Evolutionary conservation across 495 filamentous ascomycete species (phyloP).

Genomic region (Podospora appendiculata): DNA sequence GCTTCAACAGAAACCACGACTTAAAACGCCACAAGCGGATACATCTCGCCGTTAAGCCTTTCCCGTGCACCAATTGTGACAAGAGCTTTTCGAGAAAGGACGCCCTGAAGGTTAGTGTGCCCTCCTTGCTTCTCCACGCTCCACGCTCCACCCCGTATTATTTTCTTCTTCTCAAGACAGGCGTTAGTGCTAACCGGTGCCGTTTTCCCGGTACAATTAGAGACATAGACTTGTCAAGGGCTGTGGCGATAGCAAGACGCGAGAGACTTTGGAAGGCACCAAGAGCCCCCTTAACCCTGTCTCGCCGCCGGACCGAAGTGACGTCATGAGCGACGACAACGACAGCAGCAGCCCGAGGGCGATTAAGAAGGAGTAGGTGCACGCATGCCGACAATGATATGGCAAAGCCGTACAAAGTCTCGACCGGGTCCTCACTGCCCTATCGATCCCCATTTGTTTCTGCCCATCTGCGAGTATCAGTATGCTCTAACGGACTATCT

Average conservation of each 20-base stretch:
- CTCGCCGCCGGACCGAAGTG: neutral
- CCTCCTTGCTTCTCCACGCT: neutral
- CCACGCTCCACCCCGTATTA: too few species aligned
- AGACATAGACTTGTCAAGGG: constrained; percentile 91
- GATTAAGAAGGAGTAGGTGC: too few species aligned
- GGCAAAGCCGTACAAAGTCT: too few species aligned
- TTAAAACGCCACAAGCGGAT: constrained; percentile 94
- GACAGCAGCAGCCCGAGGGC: neutral
- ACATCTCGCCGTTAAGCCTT: constrained; percentile 91
- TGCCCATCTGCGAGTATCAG: too few species aligned
- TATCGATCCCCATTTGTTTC: too few species aligned
- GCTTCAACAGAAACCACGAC: constrained; percentile 96
- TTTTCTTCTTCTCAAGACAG: neutral
- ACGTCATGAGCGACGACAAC: neutral
- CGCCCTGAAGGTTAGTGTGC: constrained; percentile 73
- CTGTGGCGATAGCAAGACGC: constrained; percentile 56
- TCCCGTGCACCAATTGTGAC: constrained; percentile 83
- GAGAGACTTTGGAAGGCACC: neutral
- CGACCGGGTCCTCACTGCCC: too few species aligned
- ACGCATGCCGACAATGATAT: too few species aligned
- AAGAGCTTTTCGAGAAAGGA: constrained; percentile 98
- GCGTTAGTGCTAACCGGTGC: neutral
- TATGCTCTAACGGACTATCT: too few species aligned
- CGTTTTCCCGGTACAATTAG: constrained; percentile 32
- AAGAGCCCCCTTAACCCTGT: neutral